Base-by-base conservation (phyloP, 2,329 filamentous ascomycete genomes). In the Huntiella omanensis region DNA sequence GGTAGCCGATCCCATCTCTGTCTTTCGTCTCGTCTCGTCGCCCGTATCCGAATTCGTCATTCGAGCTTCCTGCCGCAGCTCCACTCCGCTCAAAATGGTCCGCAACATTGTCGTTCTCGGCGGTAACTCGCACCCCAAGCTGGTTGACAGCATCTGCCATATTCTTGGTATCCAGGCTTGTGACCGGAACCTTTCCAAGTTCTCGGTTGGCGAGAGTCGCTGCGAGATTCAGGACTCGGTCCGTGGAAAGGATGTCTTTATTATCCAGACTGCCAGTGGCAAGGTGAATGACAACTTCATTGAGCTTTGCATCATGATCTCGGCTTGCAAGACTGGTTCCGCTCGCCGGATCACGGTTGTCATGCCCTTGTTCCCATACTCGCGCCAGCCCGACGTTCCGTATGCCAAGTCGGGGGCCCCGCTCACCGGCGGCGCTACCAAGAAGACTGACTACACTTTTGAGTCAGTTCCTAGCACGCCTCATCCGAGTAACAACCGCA, bases 181-280 rank as follows among this genome's bases (percentile, higher is more conserved):
- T 55, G 80, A 86, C 58, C 81, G 88, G 54, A 77, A 87, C 51
- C 76, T 96, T 43, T 75, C 71, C 59, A 95, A 95, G 66, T 98
- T 98, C 67, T 84, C 86, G 32, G 85, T 91, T 45, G 91, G 91
- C 54, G 91, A 96, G 67, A 93, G 83, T 54, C 78, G 88, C 47
- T 88, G 93, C 52, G 91, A 96, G 64, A 93, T 98, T 58, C 75
- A 87, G 61, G 91, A 98, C 63, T 94, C 86, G 11, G 91, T 98
- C 44, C 82, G 91, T 55, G 91, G 84, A 55, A 98, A 98, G 63
- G 91, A 98, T 75, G 91, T 95, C 60, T 98, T 92, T 67, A 95
- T 96, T 60, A 85, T 98, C 57, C 88, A 96, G 64, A 91, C 85
- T 37, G 86, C 85, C 55, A 84, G 84, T 55, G 86, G 85, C 52